Conservation (phyloP, 805 yeast species). For the Kazachstania kunashirensis region DNA sequence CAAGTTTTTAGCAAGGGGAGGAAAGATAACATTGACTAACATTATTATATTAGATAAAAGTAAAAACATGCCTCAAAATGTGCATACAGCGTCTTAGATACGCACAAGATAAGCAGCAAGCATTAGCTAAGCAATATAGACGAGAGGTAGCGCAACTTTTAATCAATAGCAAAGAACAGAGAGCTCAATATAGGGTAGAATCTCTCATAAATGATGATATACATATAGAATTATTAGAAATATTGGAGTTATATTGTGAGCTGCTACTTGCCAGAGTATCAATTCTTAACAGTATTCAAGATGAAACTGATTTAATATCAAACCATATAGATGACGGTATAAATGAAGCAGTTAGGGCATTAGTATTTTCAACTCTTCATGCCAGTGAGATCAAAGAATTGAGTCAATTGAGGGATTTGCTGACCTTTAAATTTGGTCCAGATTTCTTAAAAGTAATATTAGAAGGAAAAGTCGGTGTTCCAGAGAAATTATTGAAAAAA, state of each 20-base stretch:
- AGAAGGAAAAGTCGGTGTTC: slow-evolving; percentile 37
- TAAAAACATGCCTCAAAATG: slow-evolving; percentile 41
- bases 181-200: slow-evolving; percentile 77
- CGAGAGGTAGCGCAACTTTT: slow-evolving; percentile 62
- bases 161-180: slow-evolving; percentile 61
- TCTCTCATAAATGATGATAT: slow-evolving; percentile 76
- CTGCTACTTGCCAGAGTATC: slow-evolving; percentile 64
- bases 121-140: slow-evolving; percentile 65
- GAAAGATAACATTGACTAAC: neutral
- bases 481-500: slow-evolving; percentile 54
- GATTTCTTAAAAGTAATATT: slow-evolving; percentile 44
- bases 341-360: slow-evolving; percentile 62
- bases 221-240: slow-evolving; percentile 67
- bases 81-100: slow-evolving; percentile 61
- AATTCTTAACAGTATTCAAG: slow-evolving; percentile 39
- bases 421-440: slow-evolving; percentile 53
- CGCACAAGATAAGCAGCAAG: slow-evolving; percentile 64
- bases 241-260: slow-evolving; percentile 75
- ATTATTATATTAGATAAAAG: slow-evolving; percentile 13
- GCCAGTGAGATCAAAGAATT: slow-evolving; percentile 68
- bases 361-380: slow-evolving; percentile 60
- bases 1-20: too few relatives aligned
- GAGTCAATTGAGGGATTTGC: slow-evolving; percentile 46
- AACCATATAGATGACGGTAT: slow-evolving; percentile 36
- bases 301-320: slow-evolving; percentile 27